Conservation (phyloP, 2,329 filamentous ascomycete species). For the Diaporthe humulicola region DNA sequence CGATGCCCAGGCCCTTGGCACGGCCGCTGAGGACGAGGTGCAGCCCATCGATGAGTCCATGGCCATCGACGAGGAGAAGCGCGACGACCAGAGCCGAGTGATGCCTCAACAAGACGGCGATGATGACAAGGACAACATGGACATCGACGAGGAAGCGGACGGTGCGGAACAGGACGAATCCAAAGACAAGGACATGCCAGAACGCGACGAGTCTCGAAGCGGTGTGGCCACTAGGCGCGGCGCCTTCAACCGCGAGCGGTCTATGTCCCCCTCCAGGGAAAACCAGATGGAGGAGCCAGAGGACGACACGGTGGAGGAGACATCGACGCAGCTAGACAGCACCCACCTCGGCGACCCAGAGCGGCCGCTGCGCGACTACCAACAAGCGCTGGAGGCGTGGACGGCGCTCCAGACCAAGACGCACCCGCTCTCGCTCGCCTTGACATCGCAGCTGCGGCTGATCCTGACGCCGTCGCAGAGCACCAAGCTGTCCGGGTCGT, state of each 20-base stretch:
- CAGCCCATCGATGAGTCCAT: constrained; percentile 89
- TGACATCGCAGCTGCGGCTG: constrained; percentile 94
- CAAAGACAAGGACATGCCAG: constrained; percentile 57
- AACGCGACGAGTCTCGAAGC: constrained; percentile 67
- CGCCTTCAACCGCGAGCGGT: constrained; percentile 67
- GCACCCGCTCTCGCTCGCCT: constrained; percentile 85
- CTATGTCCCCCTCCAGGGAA: constrained; percentile 50
- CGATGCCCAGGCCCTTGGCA: constrained; percentile 93
- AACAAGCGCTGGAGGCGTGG: constrained; percentile 81
- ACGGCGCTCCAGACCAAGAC: constrained; percentile 86
- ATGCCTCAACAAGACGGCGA: constrained; percentile 65
- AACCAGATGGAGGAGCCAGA: constrained; percentile 52
- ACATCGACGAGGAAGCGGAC: constrained; percentile 57
- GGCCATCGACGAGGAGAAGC: constrained; percentile 81
- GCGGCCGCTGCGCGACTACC: constrained; percentile 61
- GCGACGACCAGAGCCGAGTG: constrained; percentile 60
- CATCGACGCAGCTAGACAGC: constrained; percentile 75
- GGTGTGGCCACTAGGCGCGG: constrained; percentile 73
- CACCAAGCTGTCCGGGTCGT: constrained; percentile 95
- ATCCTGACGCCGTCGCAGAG: constrained; percentile 95
- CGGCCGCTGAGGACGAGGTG: constrained; percentile 88
- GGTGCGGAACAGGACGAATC: constrained; percentile 54
- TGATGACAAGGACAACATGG: constrained; percentile 51
- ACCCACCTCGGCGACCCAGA: constrained; percentile 74
- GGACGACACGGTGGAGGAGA: constrained; percentile 59